Percentiles rank a stretch among this genome's conserved stretches.
These are phyloP conservation scores for Agrocybe pediades DNA, from an alignment of 768 basidiomycete species.

Conservation along the genomic window DNA sequence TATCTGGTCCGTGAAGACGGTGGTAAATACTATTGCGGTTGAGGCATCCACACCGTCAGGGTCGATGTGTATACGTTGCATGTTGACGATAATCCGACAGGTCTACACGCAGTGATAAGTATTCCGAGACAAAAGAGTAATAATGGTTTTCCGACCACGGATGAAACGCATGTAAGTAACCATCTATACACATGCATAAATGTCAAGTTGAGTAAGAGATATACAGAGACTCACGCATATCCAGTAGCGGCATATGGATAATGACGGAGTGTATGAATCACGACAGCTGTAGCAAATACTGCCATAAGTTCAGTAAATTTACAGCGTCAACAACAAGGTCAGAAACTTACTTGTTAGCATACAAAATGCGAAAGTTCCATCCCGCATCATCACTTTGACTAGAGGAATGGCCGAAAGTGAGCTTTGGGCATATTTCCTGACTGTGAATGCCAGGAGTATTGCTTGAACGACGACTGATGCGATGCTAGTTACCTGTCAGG, in stretches of 20 bases:
- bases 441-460: constrained; percentile 18
- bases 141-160: constrained; percentile 13
- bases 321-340: background rate
- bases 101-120: constrained; percentile 16
- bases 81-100: constrained; percentile 26
- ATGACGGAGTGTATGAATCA: constrained; percentile 17
- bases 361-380: constrained; percentile 24
- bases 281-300: constrained; percentile 22
- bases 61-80: constrained; percentile 13
- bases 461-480: constrained; percentile 21
- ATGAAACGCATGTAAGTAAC: constrained; percentile 23
- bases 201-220: background rate
- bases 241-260: constrained; percentile 19
- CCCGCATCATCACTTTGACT: constrained; percentile 23
- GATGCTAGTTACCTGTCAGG: constrained; percentile 8
- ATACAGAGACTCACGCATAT: constrained; percentile 21
- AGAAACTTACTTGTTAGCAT: constrained; percentile 18
- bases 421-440: constrained; percentile 20
- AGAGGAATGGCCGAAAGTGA: constrained; percentile 22
- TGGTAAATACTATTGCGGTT: constrained; percentile 19
- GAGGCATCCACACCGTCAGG: constrained; percentile 4
- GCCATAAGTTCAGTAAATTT: background rate
- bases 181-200: constrained; percentile 18
- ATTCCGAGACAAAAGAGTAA: background rate
- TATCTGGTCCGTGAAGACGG: constrained; percentile 16